These are phyloP conservation scores for Penicillium lagena DNA, from an alignment of 495 filamentous ascomycete genomes.

Conservation along the genomic window DNA sequence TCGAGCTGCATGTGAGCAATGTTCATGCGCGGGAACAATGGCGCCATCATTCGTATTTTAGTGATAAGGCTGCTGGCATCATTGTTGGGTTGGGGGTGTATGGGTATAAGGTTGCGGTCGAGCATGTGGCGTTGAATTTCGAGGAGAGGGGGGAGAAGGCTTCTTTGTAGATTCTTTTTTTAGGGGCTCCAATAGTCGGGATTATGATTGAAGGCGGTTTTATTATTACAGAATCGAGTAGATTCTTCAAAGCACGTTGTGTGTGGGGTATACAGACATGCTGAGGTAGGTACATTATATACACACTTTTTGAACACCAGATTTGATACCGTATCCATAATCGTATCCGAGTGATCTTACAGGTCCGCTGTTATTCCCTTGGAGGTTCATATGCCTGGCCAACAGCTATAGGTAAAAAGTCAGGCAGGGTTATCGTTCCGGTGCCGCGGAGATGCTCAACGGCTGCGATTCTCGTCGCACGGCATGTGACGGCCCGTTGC, in stretches of 20 bases:
- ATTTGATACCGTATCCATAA: no score
- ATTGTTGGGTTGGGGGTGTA: conserved; percentile 62
- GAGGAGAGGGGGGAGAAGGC: conserved; percentile 29
- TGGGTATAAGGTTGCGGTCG: conserved; percentile 65
- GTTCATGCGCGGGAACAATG: conserved; percentile 60
- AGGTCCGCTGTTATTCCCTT: no score
- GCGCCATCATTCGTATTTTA: conserved; percentile 59
- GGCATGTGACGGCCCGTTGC: conserved; percentile 8
- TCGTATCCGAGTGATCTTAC: no score
- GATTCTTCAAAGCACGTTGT: no score
- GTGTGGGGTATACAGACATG: no score
- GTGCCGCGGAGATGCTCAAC: conserved; percentile 7
- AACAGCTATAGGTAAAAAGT: no score
- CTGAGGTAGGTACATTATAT: no score
- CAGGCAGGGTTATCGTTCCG: conserved; percentile 13
- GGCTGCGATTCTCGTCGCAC: conserved; percentile 21
- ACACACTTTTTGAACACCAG: no score
- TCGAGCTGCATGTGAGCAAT: conserved; percentile 67
- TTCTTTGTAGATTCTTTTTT: conserved; percentile 1
- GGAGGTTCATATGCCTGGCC: no score
- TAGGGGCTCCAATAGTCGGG: no score
- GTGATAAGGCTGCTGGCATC: conserved; percentile 62
- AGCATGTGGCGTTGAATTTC: conserved; percentile 47
- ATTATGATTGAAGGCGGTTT: no score
- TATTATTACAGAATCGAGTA: no score